Evolutionary conservation across 2,329 filamentous ascomycete genomes (phyloP), one percentile per base, ranked within the genome.

Genomic region (Mycosphaerella arachidis): DNA sequence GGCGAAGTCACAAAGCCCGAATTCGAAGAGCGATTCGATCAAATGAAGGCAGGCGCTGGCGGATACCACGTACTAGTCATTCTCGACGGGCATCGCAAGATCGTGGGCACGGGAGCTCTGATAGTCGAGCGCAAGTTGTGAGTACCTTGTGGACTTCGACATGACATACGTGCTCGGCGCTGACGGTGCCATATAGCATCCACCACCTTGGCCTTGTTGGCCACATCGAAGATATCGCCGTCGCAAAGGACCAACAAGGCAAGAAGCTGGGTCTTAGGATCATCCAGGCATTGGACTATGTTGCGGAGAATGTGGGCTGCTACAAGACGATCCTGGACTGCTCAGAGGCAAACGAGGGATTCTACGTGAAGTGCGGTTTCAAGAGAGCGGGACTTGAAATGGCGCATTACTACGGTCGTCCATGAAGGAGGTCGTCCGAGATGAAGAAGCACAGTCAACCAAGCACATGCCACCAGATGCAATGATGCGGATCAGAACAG

Each of bases 241-340:
- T 99, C 40, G 87, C 90, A 66, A 92, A 92, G 78, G 90, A 95
- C 70, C 92, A 97, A 78, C 94, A 97, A 77, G 94, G 94, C 68
- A 97, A 97, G 85, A 97, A 96, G 79, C 82, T 97, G 48, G 94
- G 94, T 4, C 79, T 97, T 72, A 85, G 91, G 67, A 88, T 97
- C 67, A 97, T 97, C 70, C 91, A 97, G 78, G 92, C 93, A 7
- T 83, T 99, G 72, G 92, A 97, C 77, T 89, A 83, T 73, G 87
- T 97, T 61, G 92, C 92, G 57, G 86, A 91, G 73, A 85, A 91
- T 73, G 87, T 94, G 59, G 94, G 93, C 57, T 97, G 93, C 78
- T 97, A 97, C 78, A 97, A 91, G 88, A 92, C 87, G 66, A 97
- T 99, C 68, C 84, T 97, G 66, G 93, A 97, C 77, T 99, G 94